phyloP scores from a whole-genome alignment of 208 protist genomes.

The Leishmania arabica region DNA sequence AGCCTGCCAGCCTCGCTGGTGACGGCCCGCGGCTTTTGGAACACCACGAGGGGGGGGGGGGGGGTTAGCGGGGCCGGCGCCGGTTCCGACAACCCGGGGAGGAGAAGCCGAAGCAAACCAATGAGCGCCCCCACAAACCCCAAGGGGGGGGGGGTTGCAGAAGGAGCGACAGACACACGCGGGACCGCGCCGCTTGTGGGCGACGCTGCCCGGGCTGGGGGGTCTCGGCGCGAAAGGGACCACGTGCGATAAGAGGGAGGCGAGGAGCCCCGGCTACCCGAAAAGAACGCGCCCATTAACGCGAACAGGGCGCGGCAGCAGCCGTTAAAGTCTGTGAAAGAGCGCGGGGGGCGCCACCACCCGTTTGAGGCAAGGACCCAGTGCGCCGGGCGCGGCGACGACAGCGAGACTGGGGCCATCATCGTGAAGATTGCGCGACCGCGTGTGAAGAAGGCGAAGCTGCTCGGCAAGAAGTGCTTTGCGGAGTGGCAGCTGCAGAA shows the following conservation, averaged over 20 bases:
- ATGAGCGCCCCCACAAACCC: slow-evolving; percentile 40
- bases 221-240: slow-evolving; percentile 42
- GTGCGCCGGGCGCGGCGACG: slow-evolving; percentile 16
- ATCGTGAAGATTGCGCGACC: slow-evolving; percentile 37
- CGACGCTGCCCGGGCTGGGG: slow-evolving; percentile 36
- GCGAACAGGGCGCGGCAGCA: slow-evolving; percentile 62
- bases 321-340: slow-evolving; percentile 33
- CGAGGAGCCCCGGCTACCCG: slow-evolving; percentile 33
- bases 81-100: slow-evolving; percentile 30
- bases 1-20: slow-evolving; percentile 29
- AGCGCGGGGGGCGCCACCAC: slow-evolving; percentile 38
- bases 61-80: slow-evolving; percentile 45
- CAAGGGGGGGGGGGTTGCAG: slow-evolving; percentile 34
- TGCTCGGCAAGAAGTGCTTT: slow-evolving; percentile 54
- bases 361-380: slow-evolving; percentile 40
- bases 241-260: slow-evolving; percentile 26
- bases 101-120: slow-evolving; percentile 39
- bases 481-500: slow-evolving; percentile 47
- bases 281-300: slow-evolving; percentile 47
- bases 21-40: slow-evolving; percentile 46
- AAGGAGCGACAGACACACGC: slow-evolving; percentile 38
- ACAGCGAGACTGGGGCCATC: slow-evolving; percentile 27
- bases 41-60: slow-evolving; percentile 34
- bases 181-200: slow-evolving; percentile 34
- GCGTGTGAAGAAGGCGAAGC: slow-evolving; percentile 45